Percentiles rank a stretch among this genome's conserved stretches.
Evolutionary conservation across 2,329 filamentous ascomycete genomes (phyloP).

Genomic region (Stagonosporopsis chrysanthemi): DNA sequence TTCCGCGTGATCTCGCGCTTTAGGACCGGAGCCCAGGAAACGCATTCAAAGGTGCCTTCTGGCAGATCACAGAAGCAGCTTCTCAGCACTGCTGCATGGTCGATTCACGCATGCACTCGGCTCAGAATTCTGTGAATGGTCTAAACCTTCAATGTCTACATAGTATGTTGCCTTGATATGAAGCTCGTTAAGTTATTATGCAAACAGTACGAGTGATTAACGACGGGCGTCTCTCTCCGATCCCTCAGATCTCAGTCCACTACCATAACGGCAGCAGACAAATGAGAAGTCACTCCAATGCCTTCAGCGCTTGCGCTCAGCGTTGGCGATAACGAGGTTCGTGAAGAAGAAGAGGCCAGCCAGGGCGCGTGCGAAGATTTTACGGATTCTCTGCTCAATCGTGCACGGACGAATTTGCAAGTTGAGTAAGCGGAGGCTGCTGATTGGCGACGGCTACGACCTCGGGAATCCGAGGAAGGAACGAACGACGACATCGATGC

Average conservation of each 20-base stretch:
- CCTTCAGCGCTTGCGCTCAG: constrained; percentile 45
- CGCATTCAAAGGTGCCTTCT: not conserved
- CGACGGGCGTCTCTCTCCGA: constrained; percentile 60
- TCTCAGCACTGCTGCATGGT: not conserved
- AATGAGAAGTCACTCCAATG: constrained; percentile 46
- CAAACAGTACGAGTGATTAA: constrained; percentile 60
- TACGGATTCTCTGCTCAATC: constrained; percentile 30
- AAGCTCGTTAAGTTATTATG: constrained; percentile 55
- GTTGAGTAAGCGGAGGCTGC: constrained; percentile 22
- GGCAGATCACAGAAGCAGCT: not conserved
- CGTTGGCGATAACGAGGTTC: constrained; percentile 52
- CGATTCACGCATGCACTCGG: not conserved
- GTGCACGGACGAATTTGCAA: constrained; percentile 3
- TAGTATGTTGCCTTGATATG: constrained; percentile 61
- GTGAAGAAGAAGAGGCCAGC: constrained; percentile 32
- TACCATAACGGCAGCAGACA: constrained; percentile 52
- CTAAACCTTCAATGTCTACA: not conserved
- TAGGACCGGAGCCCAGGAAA: not conserved
- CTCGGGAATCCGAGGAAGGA: constrained; percentile 37
- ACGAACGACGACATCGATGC: constrained; percentile 42
- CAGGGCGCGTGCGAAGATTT: constrained; percentile 39
- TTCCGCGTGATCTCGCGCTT: not conserved
- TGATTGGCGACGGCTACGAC: constrained; percentile 42
- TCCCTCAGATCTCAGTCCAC: constrained; percentile 47
- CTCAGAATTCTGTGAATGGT: not conserved